A percentile compares a stretch with the other conserved stretches of the same genome.
These are phyloP conservation scores for Mrakia gelida DNA, from an alignment of 768 basidiomycete genomes.

Conservation along the genomic window DNA sequence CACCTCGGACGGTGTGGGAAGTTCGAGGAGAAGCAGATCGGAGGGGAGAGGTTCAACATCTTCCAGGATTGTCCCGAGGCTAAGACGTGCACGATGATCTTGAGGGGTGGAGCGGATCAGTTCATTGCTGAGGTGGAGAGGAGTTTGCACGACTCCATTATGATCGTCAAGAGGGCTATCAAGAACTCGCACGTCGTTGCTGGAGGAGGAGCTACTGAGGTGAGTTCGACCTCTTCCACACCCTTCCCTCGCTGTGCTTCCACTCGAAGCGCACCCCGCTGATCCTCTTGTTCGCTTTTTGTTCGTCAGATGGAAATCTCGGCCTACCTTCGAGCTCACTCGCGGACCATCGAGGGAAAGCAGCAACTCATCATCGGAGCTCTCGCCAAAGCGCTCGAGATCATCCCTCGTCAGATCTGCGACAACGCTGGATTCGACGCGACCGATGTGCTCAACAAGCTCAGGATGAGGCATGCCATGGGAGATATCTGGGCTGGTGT, in stretches of 20 bases:
- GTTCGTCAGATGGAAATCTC: constrained; percentile 84
- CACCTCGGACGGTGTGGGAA: constrained; percentile 89
- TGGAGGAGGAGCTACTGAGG: constrained; percentile 95
- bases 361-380: constrained; percentile 89
- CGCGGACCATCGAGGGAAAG: constrained; percentile 90
- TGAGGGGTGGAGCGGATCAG: constrained; percentile 95
- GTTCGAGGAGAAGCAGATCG: constrained; percentile 93
- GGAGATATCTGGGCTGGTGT: constrained; percentile 87
- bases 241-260: not conserved
- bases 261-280: not conserved
- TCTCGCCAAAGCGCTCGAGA: constrained; percentile 93
- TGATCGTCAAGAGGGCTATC: constrained; percentile 98
- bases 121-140: constrained; percentile 98
- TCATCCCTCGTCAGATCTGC: constrained; percentile 96
- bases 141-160: constrained; percentile 95
- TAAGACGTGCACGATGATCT: constrained; percentile 88
- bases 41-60: constrained; percentile 92
- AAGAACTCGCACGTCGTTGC: constrained; percentile 94
- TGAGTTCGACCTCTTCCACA: constrained; percentile 43
- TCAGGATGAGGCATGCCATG: constrained; percentile 90
- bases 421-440: constrained; percentile 98
- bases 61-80: constrained; percentile 90
- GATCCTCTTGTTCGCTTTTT: not conserved
- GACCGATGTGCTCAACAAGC: constrained; percentile 92
- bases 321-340: constrained; percentile 84